Evolutionary conservation across 1,284 basidiomycete species (phyloP).

Genomic region (Trichosporon sp.): DNA sequence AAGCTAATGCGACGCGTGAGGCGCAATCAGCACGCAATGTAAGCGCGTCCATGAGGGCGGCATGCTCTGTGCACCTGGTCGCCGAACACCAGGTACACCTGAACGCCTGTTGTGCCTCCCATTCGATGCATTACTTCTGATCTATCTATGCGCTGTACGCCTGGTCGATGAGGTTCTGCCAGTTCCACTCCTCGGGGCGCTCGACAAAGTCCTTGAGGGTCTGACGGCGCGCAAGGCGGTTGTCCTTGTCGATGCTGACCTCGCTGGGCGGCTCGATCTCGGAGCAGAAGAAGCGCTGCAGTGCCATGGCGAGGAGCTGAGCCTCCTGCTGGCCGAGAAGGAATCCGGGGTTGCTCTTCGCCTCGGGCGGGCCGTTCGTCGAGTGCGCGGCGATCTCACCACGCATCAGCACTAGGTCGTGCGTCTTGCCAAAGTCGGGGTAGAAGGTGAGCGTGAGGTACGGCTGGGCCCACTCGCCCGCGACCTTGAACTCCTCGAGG

Average conservation of each 20-base stretch:
- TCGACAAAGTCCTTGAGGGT: conserved; percentile 51
- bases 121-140: conserved; percentile 34
- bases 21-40: not conserved
- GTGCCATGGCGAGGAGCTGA: conserved; percentile 71
- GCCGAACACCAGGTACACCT: not conserved
- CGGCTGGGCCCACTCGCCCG: conserved; percentile 84
- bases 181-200: conserved; percentile 55
- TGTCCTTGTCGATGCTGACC: conserved; percentile 35
- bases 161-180: conserved; percentile 52
- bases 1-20: not conserved
- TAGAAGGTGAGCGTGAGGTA: conserved; percentile 89
- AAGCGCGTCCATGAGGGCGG: not conserved
- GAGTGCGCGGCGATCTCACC: conserved; percentile 80
- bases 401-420: conserved; percentile 81
- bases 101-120: not conserved
- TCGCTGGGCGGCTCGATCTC: conserved; percentile 37
- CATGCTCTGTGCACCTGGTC: not conserved
- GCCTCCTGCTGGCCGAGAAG: conserved; percentile 77
- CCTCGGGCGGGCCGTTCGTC: conserved; percentile 40
- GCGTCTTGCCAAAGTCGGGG: conserved; percentile 79
- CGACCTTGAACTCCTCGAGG: conserved; percentile 89
- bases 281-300: conserved; percentile 76
- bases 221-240: conserved; percentile 45
- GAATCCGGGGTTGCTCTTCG: conserved; percentile 57
- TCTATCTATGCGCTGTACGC: conserved; percentile 42